phyloP scores from a whole-genome alignment of 2,329 filamentous ascomycete genomes.

The Colletotrichum sublineola region DNA sequence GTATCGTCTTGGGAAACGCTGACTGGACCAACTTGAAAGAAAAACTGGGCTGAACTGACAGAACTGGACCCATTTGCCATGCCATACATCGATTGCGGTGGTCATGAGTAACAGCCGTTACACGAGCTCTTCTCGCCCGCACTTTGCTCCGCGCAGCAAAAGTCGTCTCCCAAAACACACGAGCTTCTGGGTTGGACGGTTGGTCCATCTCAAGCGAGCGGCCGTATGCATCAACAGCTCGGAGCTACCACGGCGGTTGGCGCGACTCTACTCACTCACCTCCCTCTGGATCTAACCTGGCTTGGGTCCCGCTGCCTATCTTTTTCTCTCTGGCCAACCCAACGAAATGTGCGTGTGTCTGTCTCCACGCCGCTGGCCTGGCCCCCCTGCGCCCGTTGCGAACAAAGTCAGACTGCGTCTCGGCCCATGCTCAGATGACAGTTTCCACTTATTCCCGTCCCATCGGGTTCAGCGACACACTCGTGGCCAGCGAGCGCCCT shows the following conservation, averaged over 20 bases:
- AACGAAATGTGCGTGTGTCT: no score
- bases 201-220: background rate
- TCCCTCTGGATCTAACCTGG: no score
- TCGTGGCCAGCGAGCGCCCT: no score
- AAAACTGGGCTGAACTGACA: no score
- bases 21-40: background rate
- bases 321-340: no score
- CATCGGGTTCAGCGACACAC: background rate
- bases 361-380: no score
- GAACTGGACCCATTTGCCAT: background rate
- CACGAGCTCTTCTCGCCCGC: background rate
- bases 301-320: no score
- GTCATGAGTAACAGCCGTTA: slow-evolving; percentile 25
- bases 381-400: background rate
- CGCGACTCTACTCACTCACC: background rate
- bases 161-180: no score
- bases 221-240: background rate
- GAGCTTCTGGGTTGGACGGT: background rate
- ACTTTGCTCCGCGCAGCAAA: background rate
- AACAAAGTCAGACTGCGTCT: background rate
- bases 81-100: slow-evolving; percentile 10
- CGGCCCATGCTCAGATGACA: slow-evolving; percentile 4
- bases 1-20: background rate
- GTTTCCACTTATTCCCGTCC: slow-evolving; percentile 28
- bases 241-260: background rate